Evolutionary conservation across 2,329 filamentous ascomycete species (phyloP), one percentile per base, ranked within the genome.

Genomic region (Sordariomycetes sp.): DNA sequence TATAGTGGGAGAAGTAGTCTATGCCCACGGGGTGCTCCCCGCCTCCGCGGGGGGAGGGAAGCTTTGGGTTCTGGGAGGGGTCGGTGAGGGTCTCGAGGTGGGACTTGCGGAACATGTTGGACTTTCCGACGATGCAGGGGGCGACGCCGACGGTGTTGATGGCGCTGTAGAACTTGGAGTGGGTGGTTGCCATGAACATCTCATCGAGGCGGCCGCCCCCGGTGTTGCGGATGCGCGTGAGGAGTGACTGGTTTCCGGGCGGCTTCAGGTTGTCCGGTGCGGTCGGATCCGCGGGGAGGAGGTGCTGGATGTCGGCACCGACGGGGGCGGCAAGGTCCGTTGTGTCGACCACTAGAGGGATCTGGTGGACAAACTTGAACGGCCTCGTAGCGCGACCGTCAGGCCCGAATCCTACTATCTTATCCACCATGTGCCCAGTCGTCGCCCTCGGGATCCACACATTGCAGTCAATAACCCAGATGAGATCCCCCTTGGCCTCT

Each of bases 381-480:
- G 83, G 82, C 57, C 62, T 78, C 34, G 73, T 73, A 5, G 69
- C 68, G n/a, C 55, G 35, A 2, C 78, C 79, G 34, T 75, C 66
- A 1, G 72, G 66, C 1, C 69, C 72, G 56, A 79, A 84, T 1
- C 94, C 95, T 66, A 82, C 86, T 1, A 99, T 76, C 68, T 84
- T 86, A 68, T 95, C 90, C 8, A 97, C 89, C 87, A 97, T 94
- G 57, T 91, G 82, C 0, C 87, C 90, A 53, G 87, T 83, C 0
- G 90, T 89, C 12, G 87, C 87, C 51, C 76, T 82, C 6, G 83
- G 83, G 39, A 96, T 79, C 94, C 95, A 99, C 55, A 99, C 84
- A 66, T 99, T 99, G 74, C 91, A 96, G 71, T 99, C 94, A 22
- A 95, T 80, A 55, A 96, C 85, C 94, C 94, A 99, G 24, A 99